Base-by-base conservation (phyloP, 129 eudicot genomes). In the Pulicaria dysenterica region DNA sequence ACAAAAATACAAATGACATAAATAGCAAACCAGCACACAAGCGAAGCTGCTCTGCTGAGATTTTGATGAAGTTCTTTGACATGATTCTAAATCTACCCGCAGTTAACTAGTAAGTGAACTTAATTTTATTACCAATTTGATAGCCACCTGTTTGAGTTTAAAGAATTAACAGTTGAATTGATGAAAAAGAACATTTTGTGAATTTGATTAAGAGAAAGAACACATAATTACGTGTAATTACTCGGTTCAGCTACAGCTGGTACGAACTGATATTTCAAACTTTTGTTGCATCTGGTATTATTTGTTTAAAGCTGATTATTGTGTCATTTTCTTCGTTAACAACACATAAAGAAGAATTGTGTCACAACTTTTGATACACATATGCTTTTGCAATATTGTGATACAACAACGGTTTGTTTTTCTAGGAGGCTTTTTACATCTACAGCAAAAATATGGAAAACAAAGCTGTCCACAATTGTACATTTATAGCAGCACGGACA, bases 401-500 rank as follows among this genome's bases (percentile, higher is more conserved):
- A 46, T 44, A 6, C 65, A 14, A 64, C 73, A 31, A 54, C 13
- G 46, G 12, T 66, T 36, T 3, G 38, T 61, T 51, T 75, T 24
- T 73, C 6, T 88, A 94, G 99, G 97, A 86, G 94, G 89, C 86
- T 95, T 10, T 80, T 90, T 95, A 19, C 10, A 90, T 56, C 83
- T 72, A 11, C 60, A 83, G 59, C 74, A 90, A 71, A 81, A 87
- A 74, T 79, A 87, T 1, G 75, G 75, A 37, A 97, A 95, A 56
- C 99, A 97, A 24, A 84, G 71, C 40, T 95, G 99, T 42, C 99
- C 99, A 9, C 97, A 95, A 74, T 70, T 95, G 63, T 95, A 95
- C 76, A 88, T 95, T 1, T 95, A 95, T 67, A 95, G 99, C 87
- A 80, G 88, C 5, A 96, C 99, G 2, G 99, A 95, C 77, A 86